Evolutionary conservation across 345 rosid genomes (phyloP).

Genomic region (Camelina hispida): DNA sequence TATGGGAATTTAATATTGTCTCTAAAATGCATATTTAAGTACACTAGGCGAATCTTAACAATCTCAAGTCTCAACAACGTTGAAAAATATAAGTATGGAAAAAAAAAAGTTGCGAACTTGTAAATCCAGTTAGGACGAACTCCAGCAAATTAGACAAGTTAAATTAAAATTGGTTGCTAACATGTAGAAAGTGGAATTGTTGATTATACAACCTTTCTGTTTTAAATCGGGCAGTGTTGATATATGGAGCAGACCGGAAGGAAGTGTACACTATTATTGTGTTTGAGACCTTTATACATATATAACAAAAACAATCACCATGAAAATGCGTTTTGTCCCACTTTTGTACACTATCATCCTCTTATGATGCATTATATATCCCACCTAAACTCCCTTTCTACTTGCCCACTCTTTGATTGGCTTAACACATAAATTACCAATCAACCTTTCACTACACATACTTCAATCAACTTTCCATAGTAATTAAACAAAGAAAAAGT

Average conservation of each 20-base stretch:
- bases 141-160: no score
- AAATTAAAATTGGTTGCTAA: neutral
- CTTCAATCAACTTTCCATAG: slow-evolving; percentile 18
- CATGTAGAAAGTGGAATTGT: neutral
- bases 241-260: slow-evolving; percentile 13
- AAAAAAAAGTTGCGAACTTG: no score
- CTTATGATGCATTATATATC: slow-evolving; percentile 35
- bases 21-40: neutral
- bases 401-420: slow-evolving; percentile 14
- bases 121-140: no score
- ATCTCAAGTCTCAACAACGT: neutral
- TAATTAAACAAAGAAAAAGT: neutral
- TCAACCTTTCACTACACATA: slow-evolving; percentile 25
- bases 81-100: no score
- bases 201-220: neutral
- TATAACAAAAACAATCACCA: slow-evolving; percentile 28
- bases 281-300: slow-evolving; percentile 16
- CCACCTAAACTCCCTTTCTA: slow-evolving; percentile 26
- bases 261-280: neutral
- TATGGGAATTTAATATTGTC: neutral
- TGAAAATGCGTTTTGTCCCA: slow-evolving; percentile 37
- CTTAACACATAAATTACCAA: slow-evolving; percentile 12
- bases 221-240: neutral
- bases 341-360: slow-evolving; percentile 37
- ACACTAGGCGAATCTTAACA: neutral